Base-by-base conservation (phyloP, 2,329 filamentous ascomycete genomes). In the Aureobasidium sp. region DNA sequence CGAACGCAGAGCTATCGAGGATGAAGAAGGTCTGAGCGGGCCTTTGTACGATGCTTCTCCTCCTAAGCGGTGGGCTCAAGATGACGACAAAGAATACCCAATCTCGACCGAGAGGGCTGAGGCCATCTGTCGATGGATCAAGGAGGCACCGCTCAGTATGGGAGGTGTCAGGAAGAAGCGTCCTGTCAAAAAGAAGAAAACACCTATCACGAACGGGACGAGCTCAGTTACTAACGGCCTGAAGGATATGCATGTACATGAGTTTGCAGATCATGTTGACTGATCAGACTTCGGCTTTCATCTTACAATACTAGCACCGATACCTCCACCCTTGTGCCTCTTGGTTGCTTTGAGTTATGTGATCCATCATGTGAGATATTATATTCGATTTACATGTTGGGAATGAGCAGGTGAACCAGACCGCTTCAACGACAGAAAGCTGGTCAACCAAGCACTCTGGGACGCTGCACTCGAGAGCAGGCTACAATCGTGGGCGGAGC, bases 71-170 rank as follows among this genome's bases (percentile, higher is more conserved):
- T 41, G 37, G 37, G 48, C 48, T 16, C 37, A 41, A 29, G 47
- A 51, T 22, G 48, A 55, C 38, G 55, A 47, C 7, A 83, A 81
- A 61, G 84, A 88, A 58, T 86, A 86, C 64, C 80, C 81, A 2
- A 81, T 88, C 58, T 75, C 78, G 16, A 87, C 85, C 1, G 83
- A 86, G 58, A 77, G 87, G 19, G 86, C 86, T 0, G 76, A 81
- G 42, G 78, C 79, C 16, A 80, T 91, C 55, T 79, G 82, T 0
- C 71, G 79, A 37, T 93, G 88, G 87, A 78, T 91, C 14, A 61
- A 69, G 24, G 74, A 76, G 56, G 71, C 72, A 27, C 74, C 73
- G n/a, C 54, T 68, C 10, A 62, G 58, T 5, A 64, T 69, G 40
- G 69, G 70, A 27, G 60, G 61, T 1, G 65, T 64, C 56, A 70